These are phyloP conservation scores for Taphrina communis DNA, from an alignment of 1,139 yeast species.

Conservation along the genomic window DNA sequence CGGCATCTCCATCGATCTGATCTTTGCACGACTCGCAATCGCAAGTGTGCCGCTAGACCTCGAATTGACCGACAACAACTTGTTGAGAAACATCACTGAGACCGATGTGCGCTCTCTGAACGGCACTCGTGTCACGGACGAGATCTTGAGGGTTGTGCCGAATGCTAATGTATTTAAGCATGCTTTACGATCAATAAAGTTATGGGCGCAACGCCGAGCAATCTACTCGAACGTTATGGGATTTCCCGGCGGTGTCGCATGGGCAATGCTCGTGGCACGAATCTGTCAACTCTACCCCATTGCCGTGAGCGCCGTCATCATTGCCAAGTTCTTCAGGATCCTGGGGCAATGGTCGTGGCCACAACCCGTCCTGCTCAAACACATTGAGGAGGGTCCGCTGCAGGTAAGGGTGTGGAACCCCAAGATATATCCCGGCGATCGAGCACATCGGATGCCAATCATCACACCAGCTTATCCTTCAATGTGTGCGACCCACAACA, in stretches of 20 bases:
- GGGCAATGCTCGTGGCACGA: constrained; percentile 99
- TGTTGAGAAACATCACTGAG: constrained; percentile 85
- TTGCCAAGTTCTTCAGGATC: constrained; percentile 84
- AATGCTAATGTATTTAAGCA: constrained; percentile 91
- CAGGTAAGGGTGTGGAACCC: constrained; percentile 99
- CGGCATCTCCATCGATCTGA: constrained; percentile 89
- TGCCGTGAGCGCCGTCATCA: constrained; percentile 89
- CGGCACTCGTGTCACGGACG: constrained; percentile 98
- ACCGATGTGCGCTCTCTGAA: constrained; percentile 84
- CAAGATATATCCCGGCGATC: constrained; percentile 79
- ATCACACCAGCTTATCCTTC: constrained; percentile 99
- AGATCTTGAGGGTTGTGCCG: constrained; percentile 84
- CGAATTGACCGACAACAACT: constrained; percentile 80
- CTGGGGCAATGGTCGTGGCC: constrained; percentile 97
- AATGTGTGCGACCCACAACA: constrained; percentile 98
- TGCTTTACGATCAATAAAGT: constrained; percentile 86
- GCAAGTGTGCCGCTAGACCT: constrained; percentile 78
- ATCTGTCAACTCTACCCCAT: constrained; percentile 96
- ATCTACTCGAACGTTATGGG: constrained; percentile 94
- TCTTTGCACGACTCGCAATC: constrained; percentile 79
- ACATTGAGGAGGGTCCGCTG: constrained; percentile 94
- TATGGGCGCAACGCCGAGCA: constrained; percentile 97
- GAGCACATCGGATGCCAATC: constrained; percentile 96
- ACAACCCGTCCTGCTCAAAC: constrained; percentile 90
- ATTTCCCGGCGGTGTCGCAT: constrained; percentile 99